Conservation (phyloP, 495 filamentous ascomycete genomes). For the Penicillium canescens region DNA sequence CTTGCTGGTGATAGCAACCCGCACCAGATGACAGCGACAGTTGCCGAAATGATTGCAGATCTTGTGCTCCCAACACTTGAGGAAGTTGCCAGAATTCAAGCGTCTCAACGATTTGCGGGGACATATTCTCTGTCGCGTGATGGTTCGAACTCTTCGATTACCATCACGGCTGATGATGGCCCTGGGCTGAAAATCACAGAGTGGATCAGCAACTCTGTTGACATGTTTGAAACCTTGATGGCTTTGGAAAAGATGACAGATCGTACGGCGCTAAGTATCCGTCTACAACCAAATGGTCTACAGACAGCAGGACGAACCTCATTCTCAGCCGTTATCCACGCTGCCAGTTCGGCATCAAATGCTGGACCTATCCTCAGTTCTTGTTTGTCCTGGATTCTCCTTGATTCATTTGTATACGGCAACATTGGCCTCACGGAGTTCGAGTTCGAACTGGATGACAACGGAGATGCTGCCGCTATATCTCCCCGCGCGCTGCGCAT, state of each 20-base stretch:
- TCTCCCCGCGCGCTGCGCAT: slow-evolving; percentile 27
- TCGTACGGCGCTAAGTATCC: slow-evolving; percentile 24
- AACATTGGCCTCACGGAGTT: slow-evolving; percentile 41
- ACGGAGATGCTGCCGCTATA: slow-evolving; percentile 26
- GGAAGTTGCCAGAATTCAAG: slow-evolving; percentile 43
- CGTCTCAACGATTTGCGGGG: slow-evolving; percentile 33
- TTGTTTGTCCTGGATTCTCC: slow-evolving; percentile 26
- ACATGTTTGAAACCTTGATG: slow-evolving; percentile 35
- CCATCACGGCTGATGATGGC: slow-evolving; percentile 39
- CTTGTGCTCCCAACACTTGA: slow-evolving; percentile 47
- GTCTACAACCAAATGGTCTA: slow-evolving; percentile 50
- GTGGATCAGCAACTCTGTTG: slow-evolving; percentile 42
- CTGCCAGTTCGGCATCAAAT: slow-evolving; percentile 6
- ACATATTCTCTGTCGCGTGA: slow-evolving; percentile 27
- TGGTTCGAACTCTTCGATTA: slow-evolving; percentile 41
- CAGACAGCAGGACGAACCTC: slow-evolving; percentile 26
- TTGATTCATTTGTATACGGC: slow-evolving; percentile 34
- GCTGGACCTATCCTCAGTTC: slow-evolving; percentile 20
- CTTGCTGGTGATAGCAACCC: slow-evolving; percentile 33
- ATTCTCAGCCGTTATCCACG: slow-evolving; percentile 47
- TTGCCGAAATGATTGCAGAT: slow-evolving; percentile 35
- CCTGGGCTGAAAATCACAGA: slow-evolving; percentile 39
- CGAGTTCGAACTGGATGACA: slow-evolving; percentile 33
- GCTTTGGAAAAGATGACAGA: background rate
- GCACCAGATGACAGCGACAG: slow-evolving; percentile 7